Percentiles rank a stretch among this genome's conserved stretches.
phyloP scores from a whole-genome alignment of 768 basidiomycete species.

The Pleurotus platypus region DNA sequence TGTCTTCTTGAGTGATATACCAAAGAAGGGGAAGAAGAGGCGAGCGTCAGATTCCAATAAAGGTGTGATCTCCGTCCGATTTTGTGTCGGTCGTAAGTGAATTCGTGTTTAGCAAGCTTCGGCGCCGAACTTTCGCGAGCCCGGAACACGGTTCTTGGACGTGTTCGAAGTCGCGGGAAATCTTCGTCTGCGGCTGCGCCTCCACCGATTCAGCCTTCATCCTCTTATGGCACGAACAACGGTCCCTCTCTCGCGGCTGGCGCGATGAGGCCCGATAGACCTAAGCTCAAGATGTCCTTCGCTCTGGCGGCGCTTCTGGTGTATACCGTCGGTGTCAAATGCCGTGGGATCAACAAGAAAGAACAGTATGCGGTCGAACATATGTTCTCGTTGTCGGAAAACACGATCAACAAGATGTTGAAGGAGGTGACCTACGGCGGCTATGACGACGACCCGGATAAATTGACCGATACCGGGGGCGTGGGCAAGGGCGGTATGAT shows the following conservation, averaged over 20 bases:
- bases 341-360: slow-evolving; percentile 87
- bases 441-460: not conserved
- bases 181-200: slow-evolving; percentile 14
- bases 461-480: not conserved
- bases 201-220: slow-evolving; percentile 9
- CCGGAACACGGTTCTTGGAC: slow-evolving; percentile 36
- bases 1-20: slow-evolving; percentile 13
- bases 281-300: slow-evolving; percentile 12
- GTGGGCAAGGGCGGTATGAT: slow-evolving; percentile 31
- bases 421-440: slow-evolving; percentile 33
- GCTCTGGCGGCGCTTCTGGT: slow-evolving; percentile 78
- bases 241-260: not conserved
- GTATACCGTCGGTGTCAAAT: slow-evolving; percentile 96
- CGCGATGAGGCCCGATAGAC: not conserved
- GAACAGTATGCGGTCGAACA: slow-evolving; percentile 83
- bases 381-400: slow-evolving; percentile 92
- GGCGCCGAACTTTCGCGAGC: slow-evolving; percentile 31
- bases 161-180: slow-evolving; percentile 32
- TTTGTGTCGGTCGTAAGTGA: not conserved
- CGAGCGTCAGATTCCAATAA: slow-evolving; percentile 26
- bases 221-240: not conserved
- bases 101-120: slow-evolving; percentile 19
- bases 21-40: slow-evolving; percentile 10
- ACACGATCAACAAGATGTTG: slow-evolving; percentile 72
- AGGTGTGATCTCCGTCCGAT: slow-evolving; percentile 18